Conservation (phyloP, 2,329 filamentous ascomycete species). For the Tolypocladium endophyticum region DNA sequence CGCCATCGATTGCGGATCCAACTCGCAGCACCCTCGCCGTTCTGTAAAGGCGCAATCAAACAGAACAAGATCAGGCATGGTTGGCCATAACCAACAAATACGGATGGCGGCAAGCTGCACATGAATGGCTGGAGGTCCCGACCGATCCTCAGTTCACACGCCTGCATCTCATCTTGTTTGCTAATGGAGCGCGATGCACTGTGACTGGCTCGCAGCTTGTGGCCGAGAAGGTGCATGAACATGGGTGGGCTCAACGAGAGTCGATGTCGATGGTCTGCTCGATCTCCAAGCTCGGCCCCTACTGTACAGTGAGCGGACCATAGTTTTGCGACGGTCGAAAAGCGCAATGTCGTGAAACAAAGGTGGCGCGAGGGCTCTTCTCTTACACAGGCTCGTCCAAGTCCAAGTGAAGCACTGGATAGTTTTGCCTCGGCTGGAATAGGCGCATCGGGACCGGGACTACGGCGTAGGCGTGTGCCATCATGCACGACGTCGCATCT, state of each 20-base stretch:
- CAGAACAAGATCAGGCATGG: background rate
- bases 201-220: background rate
- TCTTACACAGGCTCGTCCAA: background rate
- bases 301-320: no score
- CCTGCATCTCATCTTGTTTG: background rate
- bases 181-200: background rate
- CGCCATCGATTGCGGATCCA: background rate
- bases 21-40: background rate
- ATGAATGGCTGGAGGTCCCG: background rate
- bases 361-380: background rate
- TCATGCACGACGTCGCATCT: background rate
- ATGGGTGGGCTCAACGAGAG: background rate
- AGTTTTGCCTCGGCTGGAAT: background rate
- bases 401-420: background rate
- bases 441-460: background rate
- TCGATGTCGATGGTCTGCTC: background rate
- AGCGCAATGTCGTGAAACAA: background rate
- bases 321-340: background rate
- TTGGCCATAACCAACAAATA: background rate
- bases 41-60: background rate
- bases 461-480: background rate
- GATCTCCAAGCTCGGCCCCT: background rate
- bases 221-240: background rate
- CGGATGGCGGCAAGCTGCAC: background rate
- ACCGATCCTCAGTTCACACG: background rate